phyloP scores from a whole-genome alignment of 169 alveolate genomes.

The Eimeria sp. region DNA sequence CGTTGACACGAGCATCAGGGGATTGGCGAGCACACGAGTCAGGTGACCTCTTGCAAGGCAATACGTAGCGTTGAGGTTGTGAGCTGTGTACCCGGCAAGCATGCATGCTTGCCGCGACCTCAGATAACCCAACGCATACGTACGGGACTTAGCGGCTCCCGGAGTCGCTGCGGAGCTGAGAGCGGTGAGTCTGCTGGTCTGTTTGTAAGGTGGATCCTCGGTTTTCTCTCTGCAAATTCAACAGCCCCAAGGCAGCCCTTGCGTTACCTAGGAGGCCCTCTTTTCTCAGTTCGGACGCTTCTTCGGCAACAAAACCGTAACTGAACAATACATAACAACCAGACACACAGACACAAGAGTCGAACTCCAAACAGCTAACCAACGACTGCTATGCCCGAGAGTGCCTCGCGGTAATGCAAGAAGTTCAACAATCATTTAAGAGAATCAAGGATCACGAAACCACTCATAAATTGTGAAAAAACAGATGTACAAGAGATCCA shows the following conservation, averaged over 20 bases:
- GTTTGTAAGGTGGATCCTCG: background rate
- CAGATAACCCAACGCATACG: background rate
- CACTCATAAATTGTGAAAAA: background rate
- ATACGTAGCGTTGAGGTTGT: background rate
- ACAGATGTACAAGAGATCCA: background rate
- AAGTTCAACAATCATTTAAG: background rate
- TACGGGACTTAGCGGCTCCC: background rate
- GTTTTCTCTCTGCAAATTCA: slow-evolving; percentile 8
- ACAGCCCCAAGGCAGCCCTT: slow-evolving; percentile 55
- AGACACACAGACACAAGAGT: background rate
- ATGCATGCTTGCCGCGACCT: background rate
- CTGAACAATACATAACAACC: background rate
- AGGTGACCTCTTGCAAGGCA: background rate
- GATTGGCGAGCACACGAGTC: background rate
- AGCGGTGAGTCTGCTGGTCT: slow-evolving; percentile 1
- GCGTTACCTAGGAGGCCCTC: slow-evolving; percentile 43
- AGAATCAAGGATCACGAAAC: too few relatives aligned
- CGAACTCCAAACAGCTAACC: background rate
- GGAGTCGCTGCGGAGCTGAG: slow-evolving; percentile 41
- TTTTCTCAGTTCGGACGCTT: background rate
- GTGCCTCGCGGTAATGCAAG: background rate
- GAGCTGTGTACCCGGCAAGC: background rate
- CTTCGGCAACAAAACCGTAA: slow-evolving; percentile 64
- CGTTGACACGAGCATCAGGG: background rate
- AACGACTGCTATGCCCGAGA: background rate